phyloP scores from a whole-genome alignment of 805 yeast genomes.

The Candida parachauliodes region DNA sequence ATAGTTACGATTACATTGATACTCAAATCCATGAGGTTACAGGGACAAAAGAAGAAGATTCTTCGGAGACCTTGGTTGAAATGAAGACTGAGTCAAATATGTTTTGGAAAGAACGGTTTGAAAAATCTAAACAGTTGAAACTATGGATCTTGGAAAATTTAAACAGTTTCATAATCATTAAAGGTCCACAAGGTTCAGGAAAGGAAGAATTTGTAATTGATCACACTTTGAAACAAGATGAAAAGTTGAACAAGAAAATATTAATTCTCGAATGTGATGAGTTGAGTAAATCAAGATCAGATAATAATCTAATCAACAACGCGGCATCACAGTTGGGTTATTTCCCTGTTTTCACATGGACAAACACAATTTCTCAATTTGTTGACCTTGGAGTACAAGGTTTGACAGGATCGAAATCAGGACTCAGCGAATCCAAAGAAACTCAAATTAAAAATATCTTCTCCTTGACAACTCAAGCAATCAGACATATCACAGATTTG shows the following conservation, averaged over 20 bases:
- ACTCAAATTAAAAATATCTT: slow-evolving; percentile 78
- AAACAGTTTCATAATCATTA: slow-evolving; percentile 84
- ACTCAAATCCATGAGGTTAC: slow-evolving; percentile 14
- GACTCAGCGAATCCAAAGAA: slow-evolving; percentile 79
- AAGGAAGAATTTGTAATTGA: slow-evolving; percentile 74
- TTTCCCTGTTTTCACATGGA: slow-evolving; percentile 92
- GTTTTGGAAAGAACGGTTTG: slow-evolving; percentile 71
- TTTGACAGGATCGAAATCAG: slow-evolving; percentile 90
- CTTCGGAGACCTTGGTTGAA: slow-evolving; percentile 8
- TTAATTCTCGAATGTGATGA: slow-evolving; percentile 77
- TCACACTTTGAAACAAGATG: slow-evolving; percentile 57
- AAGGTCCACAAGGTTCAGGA: slow-evolving; percentile 96
- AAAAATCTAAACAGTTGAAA: slow-evolving; percentile 62
- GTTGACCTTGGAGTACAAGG: slow-evolving; percentile 86
- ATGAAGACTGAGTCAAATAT: slow-evolving; percentile 21
- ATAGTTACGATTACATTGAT: slow-evolving; percentile 35
- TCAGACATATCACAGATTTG: slow-evolving; percentile 54
- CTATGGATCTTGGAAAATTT: slow-evolving; percentile 84
- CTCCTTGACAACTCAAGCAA: slow-evolving; percentile 64
- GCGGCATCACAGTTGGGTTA: slow-evolving; percentile 82
- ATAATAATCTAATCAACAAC: slow-evolving; percentile 59
- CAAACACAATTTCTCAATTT: slow-evolving; percentile 72
- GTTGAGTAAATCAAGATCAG: slow-evolving; percentile 70
- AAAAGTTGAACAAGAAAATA: slow-evolving; percentile 40
- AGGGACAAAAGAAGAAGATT: slow-evolving; percentile 1